Conservation (phyloP, 148 eudicot species). For the Vaccinium vitisidaea region DNA sequence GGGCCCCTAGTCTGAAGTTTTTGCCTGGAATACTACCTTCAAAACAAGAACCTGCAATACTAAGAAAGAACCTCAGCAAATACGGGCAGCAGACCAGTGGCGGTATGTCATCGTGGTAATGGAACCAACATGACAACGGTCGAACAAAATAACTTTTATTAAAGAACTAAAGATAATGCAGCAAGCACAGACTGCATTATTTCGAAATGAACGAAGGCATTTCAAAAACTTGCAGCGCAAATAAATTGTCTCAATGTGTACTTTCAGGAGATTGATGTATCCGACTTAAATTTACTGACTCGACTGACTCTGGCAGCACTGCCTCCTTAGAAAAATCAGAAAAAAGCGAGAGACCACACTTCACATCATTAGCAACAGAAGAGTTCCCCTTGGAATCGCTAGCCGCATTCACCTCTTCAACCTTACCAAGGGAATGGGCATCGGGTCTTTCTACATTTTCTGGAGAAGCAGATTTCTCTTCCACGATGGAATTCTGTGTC, state of each 20-base stretch:
- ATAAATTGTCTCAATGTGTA: slow-evolving; percentile 34
- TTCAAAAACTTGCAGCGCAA: slow-evolving; percentile 9
- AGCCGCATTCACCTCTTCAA: slow-evolving; percentile 20
- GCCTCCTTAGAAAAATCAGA: slow-evolving; percentile 59
- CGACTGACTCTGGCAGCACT: slow-evolving; percentile 61
- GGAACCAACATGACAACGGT: background rate
- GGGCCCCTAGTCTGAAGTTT: background rate
- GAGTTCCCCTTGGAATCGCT: slow-evolving; percentile 17
- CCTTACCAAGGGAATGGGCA: slow-evolving; percentile 20
- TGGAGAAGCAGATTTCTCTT: slow-evolving; percentile 8
- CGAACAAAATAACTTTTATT: background rate
- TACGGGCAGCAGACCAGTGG: background rate
- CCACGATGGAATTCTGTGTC: background rate
- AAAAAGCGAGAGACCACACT: slow-evolving; percentile 46
- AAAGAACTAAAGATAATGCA: slow-evolving; percentile 11
- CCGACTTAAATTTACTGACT: slow-evolving; percentile 90
- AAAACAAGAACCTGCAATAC: slow-evolving; percentile 10
- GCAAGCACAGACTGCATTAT: slow-evolving; percentile 18
- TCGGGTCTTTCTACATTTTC: slow-evolving; percentile 14
- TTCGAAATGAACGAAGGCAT: slow-evolving; percentile 15
- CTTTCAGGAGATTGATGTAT: slow-evolving; percentile 60
- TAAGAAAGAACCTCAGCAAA: slow-evolving; percentile 11
- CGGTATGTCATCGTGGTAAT: background rate
- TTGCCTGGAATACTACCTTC: background rate
- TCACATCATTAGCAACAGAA: slow-evolving; percentile 29